A percentile compares a stretch with the other conserved stretches of the same genome.
phyloP scores from a whole-genome alignment of 1,284 basidiomycete species.

The Vanrija pseudolonga region DNA sequence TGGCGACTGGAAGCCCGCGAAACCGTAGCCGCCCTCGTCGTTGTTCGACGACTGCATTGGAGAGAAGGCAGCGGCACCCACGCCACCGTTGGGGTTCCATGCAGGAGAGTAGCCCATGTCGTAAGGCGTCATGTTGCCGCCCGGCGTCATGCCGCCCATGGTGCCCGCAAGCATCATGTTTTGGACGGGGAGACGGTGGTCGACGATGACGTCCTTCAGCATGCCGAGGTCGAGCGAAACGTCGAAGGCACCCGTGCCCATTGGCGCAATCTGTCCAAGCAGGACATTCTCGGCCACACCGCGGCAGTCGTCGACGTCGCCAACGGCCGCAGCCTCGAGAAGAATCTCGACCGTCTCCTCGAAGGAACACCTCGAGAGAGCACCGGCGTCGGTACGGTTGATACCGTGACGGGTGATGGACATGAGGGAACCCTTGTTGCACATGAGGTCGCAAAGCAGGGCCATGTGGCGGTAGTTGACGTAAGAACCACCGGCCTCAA shows the following conservation, averaged over 20 bases:
- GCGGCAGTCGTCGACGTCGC: constrained; percentile 96
- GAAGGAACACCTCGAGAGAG: constrained; percentile 97
- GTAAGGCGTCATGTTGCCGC: constrained; percentile 83
- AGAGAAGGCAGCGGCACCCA: constrained; percentile 86
- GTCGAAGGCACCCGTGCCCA: constrained; percentile 94
- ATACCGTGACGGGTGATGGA: constrained; percentile 99
- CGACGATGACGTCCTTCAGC: constrained; percentile 98
- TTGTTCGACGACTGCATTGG: constrained; percentile 85
- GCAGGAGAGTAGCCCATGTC: constrained; percentile 70
- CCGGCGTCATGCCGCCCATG: constrained; percentile 87
- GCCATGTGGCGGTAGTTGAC: constrained; percentile 98
- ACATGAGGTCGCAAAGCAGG: constrained; percentile 96
- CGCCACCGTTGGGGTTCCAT: constrained; percentile 56
- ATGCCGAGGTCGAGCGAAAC: constrained; percentile 95
- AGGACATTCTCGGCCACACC: constrained; percentile 98
- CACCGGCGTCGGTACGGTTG: constrained; percentile 94
- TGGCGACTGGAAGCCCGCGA: constrained; percentile 60
- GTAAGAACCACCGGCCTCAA: constrained; percentile 99
- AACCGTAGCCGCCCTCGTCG: constrained; percentile 67
- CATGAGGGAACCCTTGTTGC: constrained; percentile 91
- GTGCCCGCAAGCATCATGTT: constrained; percentile 73
- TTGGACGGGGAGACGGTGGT: constrained; percentile 84
- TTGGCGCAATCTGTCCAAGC: constrained; percentile 97
- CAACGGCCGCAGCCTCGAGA: constrained; percentile 96
- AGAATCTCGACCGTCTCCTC: constrained; percentile 99